Evolutionary conservation across 1,139 yeast genomes (phyloP), one percentile per base, ranked within the genome.

Genomic region (Candida sp.): DNA sequence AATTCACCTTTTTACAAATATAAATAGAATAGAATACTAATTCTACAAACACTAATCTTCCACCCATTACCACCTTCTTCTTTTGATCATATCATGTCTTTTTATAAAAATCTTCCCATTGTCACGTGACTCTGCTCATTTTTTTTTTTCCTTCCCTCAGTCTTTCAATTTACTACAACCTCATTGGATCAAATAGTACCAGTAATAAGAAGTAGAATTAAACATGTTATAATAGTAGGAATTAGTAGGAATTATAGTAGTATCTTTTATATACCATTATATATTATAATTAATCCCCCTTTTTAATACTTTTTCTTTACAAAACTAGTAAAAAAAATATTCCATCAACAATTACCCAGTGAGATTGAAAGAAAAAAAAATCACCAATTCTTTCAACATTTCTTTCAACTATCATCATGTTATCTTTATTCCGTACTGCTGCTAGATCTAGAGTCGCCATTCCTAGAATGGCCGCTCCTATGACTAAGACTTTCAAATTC

Each of bases 371-470:
- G 19, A 32, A 32, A 32, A 32, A 32, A 32, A 32, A 32, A 32
- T 32, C 19, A 32, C 19, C 19, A 23, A 5, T 3, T 15, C 21
- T 33, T 29, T 21, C 38, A 32, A 22, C 25, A 38, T 27, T 22
- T 21, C 32, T 23, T 12, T 22, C 19, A 15, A n/a, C 39, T 36
- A 42, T 32, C 41, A 76, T 6, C 19, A 32, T 32, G 34, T 32
- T 32, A 32, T 64, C 77, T 51, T 61, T 79, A 49, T 60, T 79
- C 62, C 82, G 82, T 73, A 67, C 79, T 54, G 74, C 77, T 54
- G 64, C 77, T 54, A 78, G 79, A 71, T 68, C 75, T 45, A 70
- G 73, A 59, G 57, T 54, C 34, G 54, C 57, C 45, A 60, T 55
- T 42, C 65, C 68, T 49, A 64, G 66, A 57, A 51, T 46, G 32